Base-by-base conservation (phyloP, 768 basidiomycete species). In the Mycena belliarum region DNA sequence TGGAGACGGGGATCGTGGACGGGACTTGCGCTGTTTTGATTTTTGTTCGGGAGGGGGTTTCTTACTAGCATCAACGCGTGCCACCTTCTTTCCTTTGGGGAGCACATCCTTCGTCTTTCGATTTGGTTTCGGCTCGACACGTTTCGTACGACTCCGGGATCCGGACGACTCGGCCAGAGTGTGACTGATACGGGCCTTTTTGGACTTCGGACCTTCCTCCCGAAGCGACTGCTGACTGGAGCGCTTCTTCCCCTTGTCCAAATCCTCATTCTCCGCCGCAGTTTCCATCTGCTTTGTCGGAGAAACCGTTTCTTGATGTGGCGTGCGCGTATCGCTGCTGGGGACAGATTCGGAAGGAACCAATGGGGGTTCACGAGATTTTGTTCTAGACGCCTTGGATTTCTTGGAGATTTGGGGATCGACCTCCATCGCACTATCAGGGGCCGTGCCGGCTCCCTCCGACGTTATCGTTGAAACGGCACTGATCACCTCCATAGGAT, bases 241-340 rank as follows among this genome's bases (percentile, higher is more conserved):
- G 23, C 59, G 49, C 43, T 62, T 61, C 52, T 64, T 63, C 10
- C 61, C 59, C 70, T 66, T 57, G 60, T 47, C 65, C 59, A n/a
- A 16, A 38, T 38, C 37, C 37, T 12, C 28, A 26, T 58, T 52
- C 25, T 59, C 61, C 11, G 0, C 40, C 6, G 24, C 23, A n/a
- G 32, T 47, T 6, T 9, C 23, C 15, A 14, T 40, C 49, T 59
- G 53, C 52, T 49, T 59, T 18, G 18, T 11, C 32, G 46, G 46
- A 16, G 52, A 23, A 2, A 14, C 18, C 9, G 57, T 21, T 18
- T 42, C 25, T 20, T 12, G 20, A 3, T 15, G 48, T 11, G 37
- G 20, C 14, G 18, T 47, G n/a, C 14, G 5, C 35, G 32, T 41
- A 26, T 26, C 20, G 29, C 29, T 33, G 35, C 12, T 57, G 32